Conservation (phyloP, 768 basidiomycete species). For the Tricholoma saponaceum region DNA sequence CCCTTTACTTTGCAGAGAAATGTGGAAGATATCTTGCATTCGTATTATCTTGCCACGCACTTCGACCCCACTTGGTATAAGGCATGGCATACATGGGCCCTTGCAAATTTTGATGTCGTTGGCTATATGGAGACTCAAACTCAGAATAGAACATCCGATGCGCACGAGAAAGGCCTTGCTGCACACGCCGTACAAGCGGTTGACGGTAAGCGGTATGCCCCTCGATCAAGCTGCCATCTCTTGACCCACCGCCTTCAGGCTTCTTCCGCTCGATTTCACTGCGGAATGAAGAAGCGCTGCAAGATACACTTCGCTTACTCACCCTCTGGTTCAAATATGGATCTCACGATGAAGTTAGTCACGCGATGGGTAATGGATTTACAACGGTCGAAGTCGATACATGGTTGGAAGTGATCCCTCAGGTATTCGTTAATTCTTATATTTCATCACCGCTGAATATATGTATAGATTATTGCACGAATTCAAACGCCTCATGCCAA, state of each 20-base stretch:
- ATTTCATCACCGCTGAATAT: neutral
- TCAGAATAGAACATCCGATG: conserved; percentile 50
- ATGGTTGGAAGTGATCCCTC: conserved; percentile 98
- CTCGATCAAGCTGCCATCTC: neutral
- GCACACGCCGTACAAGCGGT: conserved; percentile 90
- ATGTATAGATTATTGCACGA: conserved; percentile 85
- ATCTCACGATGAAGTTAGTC: conserved; percentile 81
- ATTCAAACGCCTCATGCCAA: conserved; percentile 91
- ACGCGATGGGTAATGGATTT: conserved; percentile 86
- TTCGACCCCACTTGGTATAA: conserved; percentile 98
- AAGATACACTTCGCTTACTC: conserved; percentile 88
- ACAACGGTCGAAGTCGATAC: conserved; percentile 91
- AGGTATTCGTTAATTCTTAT: conserved; percentile 44
- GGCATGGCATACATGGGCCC: conserved; percentile 98
- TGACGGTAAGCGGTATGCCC: conserved; percentile 51
- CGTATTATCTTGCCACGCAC: conserved; percentile 84
- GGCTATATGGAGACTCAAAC: conserved; percentile 68
- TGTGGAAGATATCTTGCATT: conserved; percentile 75
- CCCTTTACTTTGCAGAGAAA: conserved; percentile 52
- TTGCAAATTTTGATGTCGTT: conserved; percentile 95
- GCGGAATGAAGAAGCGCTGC: conserved; percentile 85
- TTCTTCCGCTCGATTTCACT: conserved; percentile 96
- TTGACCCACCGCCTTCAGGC: conserved; percentile 37
- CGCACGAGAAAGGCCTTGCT: conserved; percentile 61
- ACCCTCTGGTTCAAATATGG: conserved; percentile 99